Conservation (phyloP, 805 yeast species). For the Hanseniaspora lachancei region DNA sequence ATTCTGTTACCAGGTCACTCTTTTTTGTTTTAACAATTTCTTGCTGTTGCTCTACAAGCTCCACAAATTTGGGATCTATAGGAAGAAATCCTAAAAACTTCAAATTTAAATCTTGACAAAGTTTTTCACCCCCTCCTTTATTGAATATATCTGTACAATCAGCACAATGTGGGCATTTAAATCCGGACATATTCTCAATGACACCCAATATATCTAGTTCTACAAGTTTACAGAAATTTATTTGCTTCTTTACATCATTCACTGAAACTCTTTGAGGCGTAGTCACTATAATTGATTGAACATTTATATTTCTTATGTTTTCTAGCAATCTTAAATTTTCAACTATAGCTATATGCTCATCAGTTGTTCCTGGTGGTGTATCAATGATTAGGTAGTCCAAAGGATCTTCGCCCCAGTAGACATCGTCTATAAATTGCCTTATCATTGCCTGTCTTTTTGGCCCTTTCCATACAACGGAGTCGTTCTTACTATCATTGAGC, state of each 20-base stretch:
- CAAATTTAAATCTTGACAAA: slow-evolving; percentile 51
- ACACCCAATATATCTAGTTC: slow-evolving; percentile 69
- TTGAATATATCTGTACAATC: slow-evolving; percentile 89
- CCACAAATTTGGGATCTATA: slow-evolving; percentile 82
- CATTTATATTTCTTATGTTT: slow-evolving; percentile 17
- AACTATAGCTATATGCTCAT: slow-evolving; percentile 93
- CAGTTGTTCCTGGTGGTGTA: slow-evolving; percentile 98
- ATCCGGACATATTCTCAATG: slow-evolving; percentile 94
- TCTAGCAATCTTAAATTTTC: slow-evolving; percentile 53
- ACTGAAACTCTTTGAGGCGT: slow-evolving; percentile 92
- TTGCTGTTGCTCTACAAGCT: slow-evolving; percentile 53
- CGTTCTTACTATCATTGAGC: slow-evolving; percentile 60
- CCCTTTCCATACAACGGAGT: slow-evolving; percentile 95
- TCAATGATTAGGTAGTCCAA: slow-evolving; percentile 69
- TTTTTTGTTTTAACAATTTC: slow-evolving; percentile 13
- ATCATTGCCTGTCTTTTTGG: slow-evolving; percentile 98
- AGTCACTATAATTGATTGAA: slow-evolving; percentile 77
- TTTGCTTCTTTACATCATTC: slow-evolving; percentile 88
- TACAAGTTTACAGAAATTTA: slow-evolving; percentile 81
- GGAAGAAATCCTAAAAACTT: slow-evolving; percentile 80
- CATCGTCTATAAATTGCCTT: slow-evolving; percentile 80
- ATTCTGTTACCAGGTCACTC: slow-evolving; percentile 27
- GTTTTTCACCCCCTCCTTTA: slow-evolving; percentile 73
- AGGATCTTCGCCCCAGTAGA: slow-evolving; percentile 67
- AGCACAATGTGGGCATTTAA: slow-evolving; percentile 82